A percentile compares a stretch with the other conserved stretches of the same genome.
Evolutionary conservation across 108 stramenopile genomes (phyloP).

Genomic region (Pseudonitzschia pungens): DNA sequence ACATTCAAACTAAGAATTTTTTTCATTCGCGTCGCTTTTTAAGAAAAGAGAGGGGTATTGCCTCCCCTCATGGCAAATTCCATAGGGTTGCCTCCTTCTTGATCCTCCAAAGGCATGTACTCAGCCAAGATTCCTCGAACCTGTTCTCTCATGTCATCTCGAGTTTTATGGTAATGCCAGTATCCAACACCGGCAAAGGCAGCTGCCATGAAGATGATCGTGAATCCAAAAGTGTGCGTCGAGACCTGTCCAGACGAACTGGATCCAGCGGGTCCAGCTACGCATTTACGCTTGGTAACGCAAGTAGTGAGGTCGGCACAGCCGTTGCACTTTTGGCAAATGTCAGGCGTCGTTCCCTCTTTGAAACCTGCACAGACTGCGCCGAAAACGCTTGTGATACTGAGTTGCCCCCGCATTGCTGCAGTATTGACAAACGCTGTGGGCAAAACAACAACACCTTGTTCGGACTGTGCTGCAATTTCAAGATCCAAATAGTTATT

Average conservation of each 20-base stretch:
- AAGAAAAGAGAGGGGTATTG: slow-evolving; percentile 11
- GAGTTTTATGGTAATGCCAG: slow-evolving; percentile 80
- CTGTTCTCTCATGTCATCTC: slow-evolving; percentile 85
- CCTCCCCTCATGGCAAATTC: slow-evolving; percentile 19
- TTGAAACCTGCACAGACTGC: slow-evolving; percentile 75
- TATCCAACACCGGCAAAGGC: slow-evolving; percentile 68
- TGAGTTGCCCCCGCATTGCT: slow-evolving; percentile 79
- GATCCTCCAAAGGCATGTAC: slow-evolving; percentile 92
- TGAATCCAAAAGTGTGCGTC: slow-evolving; percentile 35
- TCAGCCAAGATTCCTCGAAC: slow-evolving; percentile 93
- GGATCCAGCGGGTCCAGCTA: slow-evolving; percentile 13
- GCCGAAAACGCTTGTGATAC: slow-evolving; percentile 64
- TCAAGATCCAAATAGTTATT: slow-evolving; percentile 80
- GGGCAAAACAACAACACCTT: slow-evolving; percentile 79
- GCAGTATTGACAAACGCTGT: slow-evolving; percentile 86
- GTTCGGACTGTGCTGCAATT: slow-evolving; percentile 51
- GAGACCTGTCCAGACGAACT: slow-evolving; percentile 32
- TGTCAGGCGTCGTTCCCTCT: slow-evolving; percentile 70
- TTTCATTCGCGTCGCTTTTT: background rate
- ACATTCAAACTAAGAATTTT: background rate
- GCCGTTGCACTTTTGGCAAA: slow-evolving; percentile 58
- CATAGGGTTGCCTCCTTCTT: slow-evolving; percentile 21
- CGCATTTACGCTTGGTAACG: slow-evolving; percentile 28
- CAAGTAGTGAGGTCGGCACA: slow-evolving; percentile 45
- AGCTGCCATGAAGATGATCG: slow-evolving; percentile 36